Conservation (phyloP, 148 eudicot species). For the Chenopodium formosanum region DNA sequence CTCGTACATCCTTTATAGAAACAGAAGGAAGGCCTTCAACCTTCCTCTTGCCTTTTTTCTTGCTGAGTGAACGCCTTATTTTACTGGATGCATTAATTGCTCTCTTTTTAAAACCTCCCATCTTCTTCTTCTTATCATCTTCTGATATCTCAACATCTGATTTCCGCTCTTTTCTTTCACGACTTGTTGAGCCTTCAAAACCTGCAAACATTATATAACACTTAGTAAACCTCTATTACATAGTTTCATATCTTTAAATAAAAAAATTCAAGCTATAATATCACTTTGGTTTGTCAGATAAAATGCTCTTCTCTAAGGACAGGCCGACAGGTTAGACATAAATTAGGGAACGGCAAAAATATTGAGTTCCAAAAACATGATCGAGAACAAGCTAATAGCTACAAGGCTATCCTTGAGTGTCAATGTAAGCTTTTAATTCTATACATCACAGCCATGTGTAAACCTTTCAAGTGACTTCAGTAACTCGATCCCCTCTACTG, state of each 20-base stretch:
- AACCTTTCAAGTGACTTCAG: background rate
- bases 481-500: background rate
- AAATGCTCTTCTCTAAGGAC: background rate
- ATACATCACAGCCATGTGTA: background rate
- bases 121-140: conserved; percentile 41
- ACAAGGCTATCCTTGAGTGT: background rate
- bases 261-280: background rate
- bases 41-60: conserved; percentile 43
- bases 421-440: no score
- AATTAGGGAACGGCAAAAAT: background rate
- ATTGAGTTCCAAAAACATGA: background rate
- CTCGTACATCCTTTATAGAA: conserved; percentile 54
- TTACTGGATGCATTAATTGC: conserved; percentile 50
- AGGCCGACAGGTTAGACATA: background rate
- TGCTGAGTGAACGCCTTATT: conserved; percentile 40
- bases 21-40: conserved; percentile 26
- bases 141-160: conserved; percentile 42
- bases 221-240: background rate
- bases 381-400: background rate
- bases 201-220: conserved; percentile 25
- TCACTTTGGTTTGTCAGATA: background rate
- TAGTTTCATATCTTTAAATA: background rate
- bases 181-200: conserved; percentile 36
- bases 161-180: conserved; percentile 39
- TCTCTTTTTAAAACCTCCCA: conserved; percentile 51